These are phyloP conservation scores for Ceratocystiopsis brevicomis DNA, from an alignment of 2,329 filamentous ascomycete genomes.

Conservation along the genomic window DNA sequence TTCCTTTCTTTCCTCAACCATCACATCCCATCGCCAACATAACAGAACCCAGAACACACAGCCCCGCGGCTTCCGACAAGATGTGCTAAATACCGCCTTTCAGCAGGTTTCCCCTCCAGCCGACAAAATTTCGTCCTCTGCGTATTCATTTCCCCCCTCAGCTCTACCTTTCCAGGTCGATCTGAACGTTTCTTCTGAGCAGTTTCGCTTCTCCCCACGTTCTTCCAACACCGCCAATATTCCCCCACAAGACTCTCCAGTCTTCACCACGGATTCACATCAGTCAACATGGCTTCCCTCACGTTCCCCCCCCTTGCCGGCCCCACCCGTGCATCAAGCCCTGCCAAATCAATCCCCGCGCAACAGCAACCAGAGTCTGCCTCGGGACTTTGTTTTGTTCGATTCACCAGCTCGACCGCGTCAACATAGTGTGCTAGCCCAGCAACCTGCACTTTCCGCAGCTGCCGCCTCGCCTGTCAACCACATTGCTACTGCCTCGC, in stretches of 20 bases:
- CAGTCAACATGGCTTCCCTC: constrained; percentile 66
- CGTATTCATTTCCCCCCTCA: constrained; percentile 21
- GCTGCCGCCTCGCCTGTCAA: constrained; percentile 21
- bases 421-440: constrained; percentile 23
- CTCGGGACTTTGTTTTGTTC: constrained; percentile 67
- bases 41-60: constrained; percentile 13
- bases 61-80: constrained; percentile 23
- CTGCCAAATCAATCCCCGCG: constrained; percentile 27
- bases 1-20: constrained; percentile 18
- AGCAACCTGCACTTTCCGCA: constrained; percentile 20
- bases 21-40: constrained; percentile 15
- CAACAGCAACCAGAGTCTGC: constrained; percentile 22
- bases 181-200: constrained; percentile 49
- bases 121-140: constrained; percentile 35
- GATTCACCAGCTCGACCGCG: constrained; percentile 26
- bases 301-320: constrained; percentile 44
- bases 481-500: constrained; percentile 19
- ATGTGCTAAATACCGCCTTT: constrained; percentile 37
- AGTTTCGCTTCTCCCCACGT: constrained; percentile 38
- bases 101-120: constrained; percentile 14
- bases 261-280: constrained; percentile 67
- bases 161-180: constrained; percentile 37
- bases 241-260: constrained; percentile 46
- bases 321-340: constrained; percentile 35
- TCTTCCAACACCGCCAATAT: constrained; percentile 37